Evolutionary conservation across 176 grass and related monocot species (phyloP), one percentile per base, ranked within the genome.

Genomic region (Zoysia pacifica): DNA sequence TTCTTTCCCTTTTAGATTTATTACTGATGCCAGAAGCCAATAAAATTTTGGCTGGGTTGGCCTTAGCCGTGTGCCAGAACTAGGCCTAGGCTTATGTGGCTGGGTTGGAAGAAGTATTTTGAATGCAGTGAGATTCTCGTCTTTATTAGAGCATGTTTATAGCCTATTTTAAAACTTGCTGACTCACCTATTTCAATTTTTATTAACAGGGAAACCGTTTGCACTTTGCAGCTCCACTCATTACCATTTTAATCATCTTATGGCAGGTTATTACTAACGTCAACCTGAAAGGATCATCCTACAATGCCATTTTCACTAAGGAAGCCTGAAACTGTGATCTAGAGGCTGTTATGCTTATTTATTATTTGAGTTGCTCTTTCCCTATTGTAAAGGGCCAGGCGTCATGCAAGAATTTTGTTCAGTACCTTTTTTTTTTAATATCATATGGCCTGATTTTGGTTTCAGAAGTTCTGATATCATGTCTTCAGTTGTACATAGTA

Each of bases 1-100:
- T 90, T 81, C 89, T 79, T 87, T 79, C 89, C 79, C 89, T 79
- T 87, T 79, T 91, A 79, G 41, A 65, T 79, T 69, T 89, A 73
- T 91, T 58, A 9, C 18, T 67, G n/a, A 44, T 67, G 40, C 3
- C 16, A n/a, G 62, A 40, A 64, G 39, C 36, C 28, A 28, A 28
- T 28, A 28, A 28, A 28, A 28, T 28, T 28, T 65, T 40, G 37
- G 62, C 11, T 65, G 36, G 62, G 4, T 5, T 43, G 14, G 64
- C 64, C 38, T 16, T 41, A 65, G 38, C 38, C 5, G 2, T 15
- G 37, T 64, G 63, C 63, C 38, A 41, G 12, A 11, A 38, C 13
- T 65, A 40, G 36, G 11, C 35, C 61, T 35, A 63, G 28, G 28
- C 28, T 28, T 28, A 28, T 28, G 28, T 28, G 28, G 28, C 0